Evolutionary conservation across 2,329 filamentous ascomycete species (phyloP).

Genomic region (Apiospora malaysiana): DNA sequence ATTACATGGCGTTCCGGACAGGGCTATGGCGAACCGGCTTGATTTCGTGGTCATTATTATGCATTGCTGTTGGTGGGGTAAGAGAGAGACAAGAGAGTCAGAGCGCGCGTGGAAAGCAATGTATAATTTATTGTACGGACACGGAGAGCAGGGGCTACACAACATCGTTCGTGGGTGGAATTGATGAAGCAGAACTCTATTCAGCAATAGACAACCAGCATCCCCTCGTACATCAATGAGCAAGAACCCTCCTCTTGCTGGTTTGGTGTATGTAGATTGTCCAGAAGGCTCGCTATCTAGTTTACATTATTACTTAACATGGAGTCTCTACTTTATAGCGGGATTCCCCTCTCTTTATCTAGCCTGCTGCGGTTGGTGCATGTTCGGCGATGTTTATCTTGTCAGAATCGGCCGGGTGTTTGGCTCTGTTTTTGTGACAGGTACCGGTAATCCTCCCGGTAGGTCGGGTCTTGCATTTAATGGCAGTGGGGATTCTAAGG

Average conservation of each 20-base stretch:
- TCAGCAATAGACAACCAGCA: slow-evolving; percentile 2
- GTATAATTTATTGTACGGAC: not conserved
- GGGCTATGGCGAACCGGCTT: not conserved
- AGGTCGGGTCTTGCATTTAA: no score
- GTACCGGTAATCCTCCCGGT: no score
- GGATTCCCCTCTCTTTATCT: no score
- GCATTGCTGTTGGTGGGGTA: not conserved
- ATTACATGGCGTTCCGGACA: slow-evolving; percentile 8
- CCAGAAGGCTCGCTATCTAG: no score
- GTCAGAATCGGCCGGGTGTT: no score
- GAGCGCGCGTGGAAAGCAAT: not conserved
- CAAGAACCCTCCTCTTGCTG: not conserved
- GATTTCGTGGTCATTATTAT: not conserved
- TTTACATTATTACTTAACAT: no score
- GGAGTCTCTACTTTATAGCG: no score
- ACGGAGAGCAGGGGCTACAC: not conserved
- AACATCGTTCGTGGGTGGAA: not conserved
- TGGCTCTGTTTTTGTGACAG: no score
- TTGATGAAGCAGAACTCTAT: not conserved
- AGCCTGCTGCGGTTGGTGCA: no score
- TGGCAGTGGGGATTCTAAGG: no score
- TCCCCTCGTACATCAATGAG: not conserved
- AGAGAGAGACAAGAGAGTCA: not conserved
- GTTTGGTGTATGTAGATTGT: not conserved
- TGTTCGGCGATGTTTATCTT: no score